Evolutionary conservation across 768 basidiomycete species (phyloP).

Genomic region (Mycena amicta): DNA sequence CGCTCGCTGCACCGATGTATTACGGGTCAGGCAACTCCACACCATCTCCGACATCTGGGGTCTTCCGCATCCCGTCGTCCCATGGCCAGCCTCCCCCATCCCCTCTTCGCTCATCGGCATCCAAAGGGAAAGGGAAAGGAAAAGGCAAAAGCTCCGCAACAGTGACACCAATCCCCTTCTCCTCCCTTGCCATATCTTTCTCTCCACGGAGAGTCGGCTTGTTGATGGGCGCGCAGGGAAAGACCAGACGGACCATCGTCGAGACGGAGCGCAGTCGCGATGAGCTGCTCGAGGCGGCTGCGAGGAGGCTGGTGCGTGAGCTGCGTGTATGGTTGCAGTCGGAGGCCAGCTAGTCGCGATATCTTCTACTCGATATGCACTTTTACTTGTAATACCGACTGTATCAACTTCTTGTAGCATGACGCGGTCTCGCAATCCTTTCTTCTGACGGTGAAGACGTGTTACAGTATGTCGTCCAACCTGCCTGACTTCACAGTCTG

Average conservation of each 20-base stretch:
- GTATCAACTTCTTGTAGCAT: too few relatives aligned
- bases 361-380: background rate
- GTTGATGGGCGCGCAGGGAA: constrained; percentile 32
- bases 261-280: constrained; percentile 52
- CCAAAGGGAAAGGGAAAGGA: constrained; percentile 12
- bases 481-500: too few relatives aligned
- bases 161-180: constrained; percentile 39
- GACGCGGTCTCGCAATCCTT: too few relatives aligned
- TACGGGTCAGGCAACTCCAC: constrained; percentile 7
- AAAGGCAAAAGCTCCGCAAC: background rate
- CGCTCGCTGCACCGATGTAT: background rate
- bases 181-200: constrained; percentile 42
- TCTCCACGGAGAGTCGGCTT: constrained; percentile 45
- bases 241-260: constrained; percentile 54
- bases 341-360: background rate
- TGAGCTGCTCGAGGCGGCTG: constrained; percentile 59
- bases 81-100: too few relatives aligned
- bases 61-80: constrained; percentile 17
- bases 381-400: background rate
- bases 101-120: background rate
- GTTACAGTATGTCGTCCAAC: too few relatives aligned
- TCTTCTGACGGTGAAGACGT: too few relatives aligned
- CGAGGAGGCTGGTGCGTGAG: constrained; percentile 52
- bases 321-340: constrained; percentile 45
- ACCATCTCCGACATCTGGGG: constrained; percentile 20